These are phyloP conservation scores for Tylopilus sp. DNA, from an alignment of 1,284 basidiomycete genomes.

Conservation along the genomic window DNA sequence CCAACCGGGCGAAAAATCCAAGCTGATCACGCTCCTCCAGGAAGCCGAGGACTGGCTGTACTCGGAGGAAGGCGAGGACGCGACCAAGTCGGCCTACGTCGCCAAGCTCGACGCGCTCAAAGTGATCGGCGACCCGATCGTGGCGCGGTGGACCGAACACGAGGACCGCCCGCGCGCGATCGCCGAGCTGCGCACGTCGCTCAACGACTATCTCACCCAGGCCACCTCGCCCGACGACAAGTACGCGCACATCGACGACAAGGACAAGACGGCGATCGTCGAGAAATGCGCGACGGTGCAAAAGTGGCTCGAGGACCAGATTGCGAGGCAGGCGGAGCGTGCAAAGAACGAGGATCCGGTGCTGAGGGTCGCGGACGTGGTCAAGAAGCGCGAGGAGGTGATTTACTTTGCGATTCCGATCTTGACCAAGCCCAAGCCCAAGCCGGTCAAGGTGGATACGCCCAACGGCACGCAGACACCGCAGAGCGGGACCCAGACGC, in stretches of 20 bases:
- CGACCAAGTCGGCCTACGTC: constrained; percentile 88
- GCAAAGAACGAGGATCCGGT: constrained; percentile 86
- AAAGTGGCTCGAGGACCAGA: constrained; percentile 93
- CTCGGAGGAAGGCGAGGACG: constrained; percentile 92
- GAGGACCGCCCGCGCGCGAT: constrained; percentile 77
- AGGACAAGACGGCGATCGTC: constrained; percentile 81
- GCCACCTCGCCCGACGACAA: constrained; percentile 82
- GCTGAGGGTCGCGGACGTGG: constrained; percentile 75
- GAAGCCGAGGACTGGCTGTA: constrained; percentile 95
- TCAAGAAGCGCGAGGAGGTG: constrained; percentile 87
- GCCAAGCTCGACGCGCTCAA: constrained; percentile 77
- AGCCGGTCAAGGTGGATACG: constrained; percentile 59
- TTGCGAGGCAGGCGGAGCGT: constrained; percentile 79
- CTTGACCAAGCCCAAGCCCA: constrained; percentile 86
- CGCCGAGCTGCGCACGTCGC: constrained; percentile 75
- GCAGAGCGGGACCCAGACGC: constrained; percentile 57
- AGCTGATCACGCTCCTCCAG: constrained; percentile 65
- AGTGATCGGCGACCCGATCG: constrained; percentile 80
- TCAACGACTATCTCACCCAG: constrained; percentile 80
- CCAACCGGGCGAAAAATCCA: constrained; percentile 72
- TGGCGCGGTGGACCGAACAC: constrained; percentile 74
- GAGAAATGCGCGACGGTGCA: constrained; percentile 80
- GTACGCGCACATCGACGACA: constrained; percentile 83
- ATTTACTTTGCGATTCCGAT: constrained; percentile 83
- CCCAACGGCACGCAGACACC: constrained; percentile 57